phyloP scores from a whole-genome alignment of 1,284 basidiomycete species.

The Fomitopsis palustris region DNA sequence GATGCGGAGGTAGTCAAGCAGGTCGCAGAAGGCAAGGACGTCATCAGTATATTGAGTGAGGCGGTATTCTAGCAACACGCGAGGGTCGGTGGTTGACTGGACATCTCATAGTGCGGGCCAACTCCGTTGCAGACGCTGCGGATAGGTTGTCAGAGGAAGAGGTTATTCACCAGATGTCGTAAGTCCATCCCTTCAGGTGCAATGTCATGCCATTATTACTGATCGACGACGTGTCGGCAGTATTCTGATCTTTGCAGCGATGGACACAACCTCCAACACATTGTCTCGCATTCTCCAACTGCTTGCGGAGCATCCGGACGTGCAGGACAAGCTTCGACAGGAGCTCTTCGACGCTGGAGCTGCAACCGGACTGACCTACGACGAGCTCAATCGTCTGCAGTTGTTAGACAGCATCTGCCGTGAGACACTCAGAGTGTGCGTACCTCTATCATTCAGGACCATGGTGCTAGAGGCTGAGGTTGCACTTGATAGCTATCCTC shows the following conservation, averaged over 20 bases:
- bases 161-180: slow-evolving; percentile 33
- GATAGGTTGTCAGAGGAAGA: slow-evolving; percentile 29
- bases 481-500: slow-evolving; percentile 4
- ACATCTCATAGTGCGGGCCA: slow-evolving; percentile 25
- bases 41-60: slow-evolving; percentile 30
- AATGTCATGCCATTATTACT: too few relatives aligned
- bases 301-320: slow-evolving; percentile 16
- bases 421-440: slow-evolving; percentile 20
- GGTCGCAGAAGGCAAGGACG: slow-evolving; percentile 25
- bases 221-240: background rate
- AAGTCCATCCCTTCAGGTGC: background rate
- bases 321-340: slow-evolving; percentile 17
- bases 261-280: slow-evolving; percentile 22
- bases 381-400: slow-evolving; percentile 18
- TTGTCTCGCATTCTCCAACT: slow-evolving; percentile 16
- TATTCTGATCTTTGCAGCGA: slow-evolving; percentile 20
- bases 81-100: background rate
- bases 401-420: slow-evolving; percentile 22
- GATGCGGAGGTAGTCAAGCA: slow-evolving; percentile 22
- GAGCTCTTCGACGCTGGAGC: slow-evolving; percentile 16
- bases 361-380: slow-evolving; percentile 15
- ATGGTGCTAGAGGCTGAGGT: background rate
- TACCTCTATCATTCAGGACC: background rate
- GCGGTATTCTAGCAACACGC: background rate
- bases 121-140: slow-evolving; percentile 21